Percentiles rank a stretch among this genome's conserved stretches.
These are phyloP conservation scores for Pyrus hybrid DNA, from an alignment of 331 rosid species.

Conservation along the genomic window DNA sequence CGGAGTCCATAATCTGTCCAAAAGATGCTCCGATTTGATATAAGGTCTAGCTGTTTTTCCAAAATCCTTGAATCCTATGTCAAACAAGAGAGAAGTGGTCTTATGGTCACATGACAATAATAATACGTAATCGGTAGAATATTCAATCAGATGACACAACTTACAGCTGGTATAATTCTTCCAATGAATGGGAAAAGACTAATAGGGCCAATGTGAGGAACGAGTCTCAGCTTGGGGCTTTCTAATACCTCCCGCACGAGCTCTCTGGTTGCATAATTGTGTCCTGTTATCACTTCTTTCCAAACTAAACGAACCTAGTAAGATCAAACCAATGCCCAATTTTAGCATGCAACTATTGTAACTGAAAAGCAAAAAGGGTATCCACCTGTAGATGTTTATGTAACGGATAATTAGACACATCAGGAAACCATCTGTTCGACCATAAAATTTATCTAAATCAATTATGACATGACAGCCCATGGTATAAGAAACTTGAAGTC, in stretches of 20 bases:
- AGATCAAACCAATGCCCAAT: background rate
- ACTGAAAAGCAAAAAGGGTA: background rate
- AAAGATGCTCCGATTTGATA: conserved; percentile 66
- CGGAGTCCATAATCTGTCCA: conserved; percentile 97
- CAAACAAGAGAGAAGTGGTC: background rate
- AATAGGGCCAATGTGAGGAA: conserved; percentile 87
- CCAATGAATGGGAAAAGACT: conserved; percentile 87
- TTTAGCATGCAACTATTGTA: conserved; percentile 5
- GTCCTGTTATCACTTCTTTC: conserved; percentile 49
- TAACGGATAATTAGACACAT: too few relatives aligned
- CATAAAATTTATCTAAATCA: too few relatives aligned
- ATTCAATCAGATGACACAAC: conserved; percentile 21
- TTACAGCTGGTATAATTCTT: conserved; percentile 82
- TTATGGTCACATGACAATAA: background rate
- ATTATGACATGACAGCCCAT: too few relatives aligned
- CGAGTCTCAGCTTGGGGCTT: conserved; percentile 57
- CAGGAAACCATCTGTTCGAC: too few relatives aligned
- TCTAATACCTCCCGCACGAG: conserved; percentile 60
- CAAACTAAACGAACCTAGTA: conserved; percentile 68
- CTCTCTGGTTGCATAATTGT: conserved; percentile 44
- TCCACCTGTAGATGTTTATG: background rate
- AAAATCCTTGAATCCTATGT: conserved; percentile 76
- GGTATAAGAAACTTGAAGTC: too few relatives aligned
- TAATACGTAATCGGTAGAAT: background rate
- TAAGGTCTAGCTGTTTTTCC: conserved; percentile 81